These are phyloP conservation scores for Mycena metata DNA, from an alignment of 768 basidiomycete genomes.

Conservation along the genomic window DNA sequence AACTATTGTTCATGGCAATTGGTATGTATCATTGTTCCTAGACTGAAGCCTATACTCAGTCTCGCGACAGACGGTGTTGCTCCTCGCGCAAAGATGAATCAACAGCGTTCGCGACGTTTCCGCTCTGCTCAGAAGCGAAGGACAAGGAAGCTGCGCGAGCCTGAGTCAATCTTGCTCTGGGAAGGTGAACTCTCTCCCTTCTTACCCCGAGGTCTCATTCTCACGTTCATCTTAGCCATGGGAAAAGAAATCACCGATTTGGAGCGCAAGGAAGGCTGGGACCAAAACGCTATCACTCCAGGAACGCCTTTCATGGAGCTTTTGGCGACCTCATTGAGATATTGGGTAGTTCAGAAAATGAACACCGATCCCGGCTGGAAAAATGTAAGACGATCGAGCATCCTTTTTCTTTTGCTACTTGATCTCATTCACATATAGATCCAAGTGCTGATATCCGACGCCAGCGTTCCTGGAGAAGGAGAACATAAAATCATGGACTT, in stretches of 20 bases:
- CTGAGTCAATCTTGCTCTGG: conserved; percentile 87
- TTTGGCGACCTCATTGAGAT: conserved; percentile 87
- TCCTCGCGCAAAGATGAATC: conserved; percentile 99
- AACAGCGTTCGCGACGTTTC: conserved; percentile 97
- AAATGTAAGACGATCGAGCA: conserved; percentile 63
- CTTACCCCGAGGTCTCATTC: neutral
- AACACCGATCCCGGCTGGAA: conserved; percentile 98
- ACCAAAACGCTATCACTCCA: conserved; percentile 98
- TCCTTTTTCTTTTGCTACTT: neutral
- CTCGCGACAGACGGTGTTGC: conserved; percentile 87
- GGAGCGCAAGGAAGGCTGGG: conserved; percentile 91
- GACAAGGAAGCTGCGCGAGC: conserved; percentile 91
- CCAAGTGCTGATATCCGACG: conserved; percentile 96
- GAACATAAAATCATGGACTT: conserved; percentile 99
- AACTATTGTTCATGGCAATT: conserved; percentile 98
- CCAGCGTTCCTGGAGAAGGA: conserved; percentile 97
- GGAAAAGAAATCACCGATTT: conserved; percentile 88
- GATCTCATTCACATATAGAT: conserved; percentile 62
- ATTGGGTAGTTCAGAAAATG: conserved; percentile 97
- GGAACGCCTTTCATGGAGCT: conserved; percentile 99
- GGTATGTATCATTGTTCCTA: conserved; percentile 62
- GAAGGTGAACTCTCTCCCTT: conserved; percentile 67
- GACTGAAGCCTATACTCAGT: neutral
- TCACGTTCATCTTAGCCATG: conserved; percentile 73
- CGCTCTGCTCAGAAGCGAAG: conserved; percentile 92